A percentile compares a stretch with the other conserved stretches of the same genome.
Conservation (phyloP, 2,329 filamentous ascomycete species). For the Eutypa lata region DNA sequence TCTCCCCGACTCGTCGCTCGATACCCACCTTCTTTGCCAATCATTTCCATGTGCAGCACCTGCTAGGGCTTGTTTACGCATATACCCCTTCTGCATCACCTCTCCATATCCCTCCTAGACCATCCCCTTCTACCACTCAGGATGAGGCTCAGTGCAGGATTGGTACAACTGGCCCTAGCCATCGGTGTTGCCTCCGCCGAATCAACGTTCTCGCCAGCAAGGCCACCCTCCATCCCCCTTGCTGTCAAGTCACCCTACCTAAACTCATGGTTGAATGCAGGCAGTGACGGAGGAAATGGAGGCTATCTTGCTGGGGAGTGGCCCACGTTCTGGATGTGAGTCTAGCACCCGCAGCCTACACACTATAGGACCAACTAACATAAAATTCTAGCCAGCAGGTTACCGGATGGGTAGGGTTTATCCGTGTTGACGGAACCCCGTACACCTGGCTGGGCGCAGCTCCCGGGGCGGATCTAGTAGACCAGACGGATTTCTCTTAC, state of each 20-base stretch:
- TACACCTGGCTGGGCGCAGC: conserved; percentile 68
- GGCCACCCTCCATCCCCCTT: conserved; percentile 67
- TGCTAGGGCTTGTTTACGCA: not conserved
- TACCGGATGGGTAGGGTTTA: conserved; percentile 65
- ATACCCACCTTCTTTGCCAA: not conserved
- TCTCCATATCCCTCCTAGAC: not conserved
- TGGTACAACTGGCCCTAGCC: conserved; percentile 26
- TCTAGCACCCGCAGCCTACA: not conserved
- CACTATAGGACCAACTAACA: conserved; percentile 10
- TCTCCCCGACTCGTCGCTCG: not conserved
- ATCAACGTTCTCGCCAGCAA: conserved; percentile 61
- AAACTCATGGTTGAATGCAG: conserved; percentile 65
- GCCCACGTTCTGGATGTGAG: conserved; percentile 67
- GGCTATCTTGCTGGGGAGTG: conserved; percentile 67
- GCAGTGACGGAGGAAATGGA: conserved; percentile 59
- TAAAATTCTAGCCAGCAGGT: conserved; percentile 43
- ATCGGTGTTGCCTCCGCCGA: conserved; percentile 24
- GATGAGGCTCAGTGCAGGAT: conserved; percentile 24
- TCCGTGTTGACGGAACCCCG: conserved; percentile 62
- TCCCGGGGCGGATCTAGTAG: conserved; percentile 44
- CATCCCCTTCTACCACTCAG: not conserved
- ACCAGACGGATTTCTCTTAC: conserved; percentile 64
- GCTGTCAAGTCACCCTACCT: conserved; percentile 75
- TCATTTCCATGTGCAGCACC: not conserved
- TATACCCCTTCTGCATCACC: not conserved